Conservation (phyloP, 2,329 filamentous ascomycete genomes). For the Teratosphaeria nubilosa region DNA sequence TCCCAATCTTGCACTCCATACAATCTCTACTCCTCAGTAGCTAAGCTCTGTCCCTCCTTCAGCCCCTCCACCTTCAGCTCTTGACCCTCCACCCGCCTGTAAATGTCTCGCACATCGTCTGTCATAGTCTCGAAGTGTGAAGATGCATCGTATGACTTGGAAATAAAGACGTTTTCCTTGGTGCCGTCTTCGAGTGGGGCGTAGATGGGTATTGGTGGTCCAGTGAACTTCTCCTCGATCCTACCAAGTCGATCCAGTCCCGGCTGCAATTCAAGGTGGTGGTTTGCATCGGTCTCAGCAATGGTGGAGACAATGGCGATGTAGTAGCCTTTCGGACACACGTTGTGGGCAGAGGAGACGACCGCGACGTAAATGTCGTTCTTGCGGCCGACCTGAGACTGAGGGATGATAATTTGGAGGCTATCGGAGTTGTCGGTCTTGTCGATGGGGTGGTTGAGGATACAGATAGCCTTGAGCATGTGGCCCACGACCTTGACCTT, state of each 20-base stretch:
- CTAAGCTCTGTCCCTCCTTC: slow-evolving; percentile 64
- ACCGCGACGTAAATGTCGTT: slow-evolving; percentile 96
- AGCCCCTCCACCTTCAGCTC: slow-evolving; percentile 82
- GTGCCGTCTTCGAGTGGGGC: slow-evolving; percentile 75
- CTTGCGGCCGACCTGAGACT: slow-evolving; percentile 93
- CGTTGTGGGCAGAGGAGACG: slow-evolving; percentile 91
- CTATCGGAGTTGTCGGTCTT: slow-evolving; percentile 86
- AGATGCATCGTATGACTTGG: slow-evolving; percentile 95
- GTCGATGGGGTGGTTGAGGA: slow-evolving; percentile 87
- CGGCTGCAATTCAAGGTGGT: slow-evolving; percentile 87
- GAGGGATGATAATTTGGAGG: slow-evolving; percentile 90
- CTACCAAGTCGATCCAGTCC: slow-evolving; percentile 85
- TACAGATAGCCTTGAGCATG: slow-evolving; percentile 92
- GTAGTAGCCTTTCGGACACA: slow-evolving; percentile 98
- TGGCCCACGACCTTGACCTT: slow-evolving; percentile 84
- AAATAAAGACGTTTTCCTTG: slow-evolving; percentile 90
- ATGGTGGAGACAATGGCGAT: slow-evolving; percentile 98
- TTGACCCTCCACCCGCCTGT: slow-evolving; percentile 70
- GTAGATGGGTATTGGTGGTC: slow-evolving; percentile 83
- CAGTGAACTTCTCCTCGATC: slow-evolving; percentile 97
- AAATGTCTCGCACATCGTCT: slow-evolving; percentile 93
- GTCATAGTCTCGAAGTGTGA: slow-evolving; percentile 93
- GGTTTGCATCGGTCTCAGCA: slow-evolving; percentile 81
- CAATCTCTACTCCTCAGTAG: slow-evolving; percentile 48
- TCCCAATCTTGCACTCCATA: not conserved